Evolutionary conservation across 768 basidiomycete species (phyloP).

Genomic region (Suillus spraguei): DNA sequence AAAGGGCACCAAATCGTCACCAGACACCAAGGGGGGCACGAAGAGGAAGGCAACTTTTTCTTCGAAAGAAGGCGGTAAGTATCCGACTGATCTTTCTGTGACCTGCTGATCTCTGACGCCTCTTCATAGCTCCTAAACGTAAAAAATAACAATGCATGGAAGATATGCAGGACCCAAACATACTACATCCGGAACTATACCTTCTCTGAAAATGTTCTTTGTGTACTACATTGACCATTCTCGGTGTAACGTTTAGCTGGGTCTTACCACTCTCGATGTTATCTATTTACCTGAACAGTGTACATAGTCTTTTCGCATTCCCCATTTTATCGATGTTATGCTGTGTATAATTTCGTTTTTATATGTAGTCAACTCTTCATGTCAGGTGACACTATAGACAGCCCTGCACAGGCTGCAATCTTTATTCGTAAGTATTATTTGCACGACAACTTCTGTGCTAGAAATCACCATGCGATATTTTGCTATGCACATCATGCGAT

Average conservation of each 20-base stretch:
- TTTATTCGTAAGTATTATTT: neutral
- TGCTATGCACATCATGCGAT: neutral
- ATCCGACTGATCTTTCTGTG: neutral
- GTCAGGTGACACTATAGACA: neutral
- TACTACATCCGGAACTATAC: conserved; percentile 5
- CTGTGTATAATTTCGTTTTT: neutral
- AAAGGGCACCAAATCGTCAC: conserved; percentile 23
- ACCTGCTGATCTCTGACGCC: conserved; percentile 28
- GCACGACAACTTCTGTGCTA: neutral
- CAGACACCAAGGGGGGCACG: conserved; percentile 29
- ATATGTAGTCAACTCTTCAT: neutral
- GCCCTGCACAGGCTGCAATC: neutral
- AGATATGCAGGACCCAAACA: neutral
- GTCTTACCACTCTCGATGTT: conserved; percentile 1
- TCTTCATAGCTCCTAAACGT: conserved; percentile 5
- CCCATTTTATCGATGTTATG: neutral
- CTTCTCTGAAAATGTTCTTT: conserved; percentile 3
- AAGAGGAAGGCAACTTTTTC: conserved; percentile 51
- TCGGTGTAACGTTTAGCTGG: conserved; percentile 1
- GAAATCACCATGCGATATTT: neutral
- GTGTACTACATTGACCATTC: conserved; percentile 1
- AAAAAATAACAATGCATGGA: neutral
- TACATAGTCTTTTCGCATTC: conserved; percentile 3
- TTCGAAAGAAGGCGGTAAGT: conserved; percentile 40
- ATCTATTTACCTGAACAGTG: conserved; percentile 1